Evolutionary conservation across 2,329 filamentous ascomycete species (phyloP).

Genomic region (Alternaria infectoria): DNA sequence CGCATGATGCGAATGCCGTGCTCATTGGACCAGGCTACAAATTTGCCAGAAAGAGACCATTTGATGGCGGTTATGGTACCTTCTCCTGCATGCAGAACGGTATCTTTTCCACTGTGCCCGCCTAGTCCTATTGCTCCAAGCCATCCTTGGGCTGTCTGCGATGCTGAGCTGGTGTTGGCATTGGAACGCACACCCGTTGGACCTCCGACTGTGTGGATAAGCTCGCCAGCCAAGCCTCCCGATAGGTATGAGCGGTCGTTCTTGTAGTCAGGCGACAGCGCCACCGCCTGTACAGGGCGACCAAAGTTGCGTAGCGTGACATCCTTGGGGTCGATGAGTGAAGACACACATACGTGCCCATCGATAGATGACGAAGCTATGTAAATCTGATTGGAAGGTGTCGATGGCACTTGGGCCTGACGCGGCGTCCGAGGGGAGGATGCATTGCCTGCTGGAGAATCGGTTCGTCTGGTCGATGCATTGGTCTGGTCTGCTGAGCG

Average conservation of each 20-base stretch:
- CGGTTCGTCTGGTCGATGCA: constrained; percentile 49
- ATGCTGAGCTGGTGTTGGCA: constrained; percentile 86
- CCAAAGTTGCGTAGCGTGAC: constrained; percentile 92
- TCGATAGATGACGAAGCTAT: constrained; percentile 94
- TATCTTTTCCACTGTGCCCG: constrained; percentile 80
- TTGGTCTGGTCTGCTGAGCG: constrained; percentile 39
- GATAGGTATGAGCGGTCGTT: constrained; percentile 88
- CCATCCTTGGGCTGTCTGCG: constrained; percentile 87
- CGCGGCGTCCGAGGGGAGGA: constrained; percentile 61
- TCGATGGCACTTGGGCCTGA: constrained; percentile 69
- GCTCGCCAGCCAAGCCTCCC: constrained; percentile 83
- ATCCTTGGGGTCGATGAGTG: constrained; percentile 84
- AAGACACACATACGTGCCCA: constrained; percentile 92
- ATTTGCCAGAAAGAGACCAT: constrained; percentile 92
- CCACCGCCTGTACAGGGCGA: constrained; percentile 87
- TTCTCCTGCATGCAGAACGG: constrained; percentile 87
- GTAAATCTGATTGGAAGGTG: constrained; percentile 87
- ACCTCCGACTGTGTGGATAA: constrained; percentile 85
- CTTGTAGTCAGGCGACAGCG: constrained; percentile 93
- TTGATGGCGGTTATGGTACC: constrained; percentile 90
- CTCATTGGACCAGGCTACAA: constrained; percentile 94
- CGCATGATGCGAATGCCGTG: constrained; percentile 98
- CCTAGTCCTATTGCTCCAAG: constrained; percentile 85
- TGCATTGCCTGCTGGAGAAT: constrained; percentile 37
- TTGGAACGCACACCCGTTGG: constrained; percentile 78